Evolutionary conservation across 1,284 basidiomycete genomes (phyloP).

Genomic region (Coriolopsis trogii): DNA sequence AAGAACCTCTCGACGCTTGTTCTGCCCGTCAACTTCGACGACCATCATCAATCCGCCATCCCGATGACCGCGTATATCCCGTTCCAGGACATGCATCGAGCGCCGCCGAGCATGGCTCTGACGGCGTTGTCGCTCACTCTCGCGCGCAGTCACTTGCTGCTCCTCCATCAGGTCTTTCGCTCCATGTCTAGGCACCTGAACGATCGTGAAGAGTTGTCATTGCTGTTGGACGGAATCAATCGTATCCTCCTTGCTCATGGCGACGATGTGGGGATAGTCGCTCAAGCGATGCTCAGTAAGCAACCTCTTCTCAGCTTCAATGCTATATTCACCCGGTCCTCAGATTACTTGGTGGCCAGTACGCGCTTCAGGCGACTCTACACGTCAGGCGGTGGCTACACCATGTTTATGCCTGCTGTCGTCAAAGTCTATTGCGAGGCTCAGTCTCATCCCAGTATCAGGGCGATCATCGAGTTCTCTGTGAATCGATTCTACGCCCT

Average conservation of each 20-base stretch:
- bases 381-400: constrained; percentile 71
- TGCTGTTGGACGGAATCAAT: constrained; percentile 72
- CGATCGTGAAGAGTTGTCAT: constrained; percentile 70
- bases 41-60: constrained; percentile 35
- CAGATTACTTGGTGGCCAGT: constrained; percentile 61
- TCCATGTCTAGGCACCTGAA: constrained; percentile 78
- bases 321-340: not conserved
- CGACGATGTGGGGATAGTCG: constrained; percentile 71
- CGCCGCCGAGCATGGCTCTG: constrained; percentile 31
- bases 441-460: constrained; percentile 55
- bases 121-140: constrained; percentile 58
- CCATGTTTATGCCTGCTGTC: constrained; percentile 70
- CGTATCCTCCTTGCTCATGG: constrained; percentile 68
- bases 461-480: constrained; percentile 73
- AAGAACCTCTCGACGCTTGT: constrained; percentile 69
- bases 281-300: constrained; percentile 72
- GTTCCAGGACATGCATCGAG: constrained; percentile 33
- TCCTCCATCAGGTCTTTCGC: constrained; percentile 73
- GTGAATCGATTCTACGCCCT: constrained; percentile 74
- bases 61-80: constrained; percentile 44
- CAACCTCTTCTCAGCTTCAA: not conserved
- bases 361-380: constrained; percentile 80
- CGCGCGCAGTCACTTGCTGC: constrained; percentile 69
- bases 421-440: constrained; percentile 70
- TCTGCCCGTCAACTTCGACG: constrained; percentile 50